Evolutionary conservation across 2,329 filamentous ascomycete genomes (phyloP).

Genomic region (Penicillium frequentans): DNA sequence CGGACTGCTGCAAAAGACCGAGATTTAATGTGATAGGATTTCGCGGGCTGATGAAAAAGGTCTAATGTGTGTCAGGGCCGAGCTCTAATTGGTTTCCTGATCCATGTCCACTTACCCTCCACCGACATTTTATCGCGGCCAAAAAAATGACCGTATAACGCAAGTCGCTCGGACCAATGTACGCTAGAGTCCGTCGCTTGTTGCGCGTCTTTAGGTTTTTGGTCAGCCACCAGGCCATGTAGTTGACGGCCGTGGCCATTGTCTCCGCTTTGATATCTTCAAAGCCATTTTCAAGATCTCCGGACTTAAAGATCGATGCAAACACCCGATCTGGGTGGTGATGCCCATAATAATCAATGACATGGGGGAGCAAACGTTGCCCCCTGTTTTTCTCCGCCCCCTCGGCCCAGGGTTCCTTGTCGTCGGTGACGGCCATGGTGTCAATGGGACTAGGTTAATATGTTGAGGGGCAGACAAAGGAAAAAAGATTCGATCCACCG

Average conservation of each 20-base stretch:
- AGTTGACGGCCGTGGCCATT: slow-evolving; percentile 9
- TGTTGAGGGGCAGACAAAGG: background rate
- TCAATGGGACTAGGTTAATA: background rate
- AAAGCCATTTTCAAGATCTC: slow-evolving; percentile 8
- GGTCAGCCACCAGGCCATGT: slow-evolving; percentile 13
- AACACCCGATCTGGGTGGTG: slow-evolving; percentile 13
- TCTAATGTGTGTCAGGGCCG: background rate
- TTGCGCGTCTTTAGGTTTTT: slow-evolving; percentile 5
- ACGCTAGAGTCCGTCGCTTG: slow-evolving; percentile 10
- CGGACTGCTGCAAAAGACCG: slow-evolving; percentile 12
- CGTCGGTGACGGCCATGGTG: background rate
- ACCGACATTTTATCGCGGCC: slow-evolving; percentile 14
- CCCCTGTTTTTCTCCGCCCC: slow-evolving; percentile 13
- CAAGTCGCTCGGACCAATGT: slow-evolving; percentile 10
- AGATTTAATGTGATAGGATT: slow-evolving; percentile 13
- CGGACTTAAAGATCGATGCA: slow-evolving; percentile 8
- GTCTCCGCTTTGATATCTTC: slow-evolving; percentile 10
- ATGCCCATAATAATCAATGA: slow-evolving; percentile 16
- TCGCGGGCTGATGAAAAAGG: slow-evolving; percentile 10
- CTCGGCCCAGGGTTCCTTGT: background rate
- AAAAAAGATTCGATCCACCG: background rate
- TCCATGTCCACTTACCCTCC: slow-evolving; percentile 9
- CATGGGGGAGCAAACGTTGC: slow-evolving; percentile 12
- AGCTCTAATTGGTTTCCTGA: background rate
- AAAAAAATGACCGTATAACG: slow-evolving; percentile 11